Evolutionary conservation across 2,329 filamentous ascomycete species (phyloP).

Genomic region (Cordyceps javanica): DNA sequence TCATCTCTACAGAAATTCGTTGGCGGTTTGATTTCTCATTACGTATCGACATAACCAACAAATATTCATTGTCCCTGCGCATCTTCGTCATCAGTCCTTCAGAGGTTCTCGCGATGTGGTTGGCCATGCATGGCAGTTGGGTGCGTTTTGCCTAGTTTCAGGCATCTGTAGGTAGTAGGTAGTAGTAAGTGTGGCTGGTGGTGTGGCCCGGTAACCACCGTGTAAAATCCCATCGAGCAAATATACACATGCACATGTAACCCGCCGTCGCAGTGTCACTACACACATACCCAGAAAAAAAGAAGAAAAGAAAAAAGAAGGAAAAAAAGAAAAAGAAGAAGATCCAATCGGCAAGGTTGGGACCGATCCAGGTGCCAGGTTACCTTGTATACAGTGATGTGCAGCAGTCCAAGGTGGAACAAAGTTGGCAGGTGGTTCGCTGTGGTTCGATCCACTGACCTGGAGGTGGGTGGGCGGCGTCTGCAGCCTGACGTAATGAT

Average conservation of each 20-base stretch:
- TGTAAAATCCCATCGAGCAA: no score
- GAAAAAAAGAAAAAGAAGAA: no score
- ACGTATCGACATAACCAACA: no score
- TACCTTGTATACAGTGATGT: neutral
- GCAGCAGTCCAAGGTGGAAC: neutral
- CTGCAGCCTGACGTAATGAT: conserved; percentile 11
- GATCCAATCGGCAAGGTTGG: neutral
- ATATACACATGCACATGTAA: neutral
- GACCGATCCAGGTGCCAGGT: neutral
- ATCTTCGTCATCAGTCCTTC: neutral
- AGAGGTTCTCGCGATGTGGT: no score
- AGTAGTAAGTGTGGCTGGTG: no score
- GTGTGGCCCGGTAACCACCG: no score
- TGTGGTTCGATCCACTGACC: neutral
- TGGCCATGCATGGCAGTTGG: no score
- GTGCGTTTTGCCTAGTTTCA: no score
- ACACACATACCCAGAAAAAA: neutral
- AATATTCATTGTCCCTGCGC: neutral
- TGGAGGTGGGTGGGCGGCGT: neutral
- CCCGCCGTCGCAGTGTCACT: neutral
- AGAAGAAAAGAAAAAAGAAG: no score
- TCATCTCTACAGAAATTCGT: neutral
- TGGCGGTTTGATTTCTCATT: no score
- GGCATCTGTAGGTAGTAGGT: no score
- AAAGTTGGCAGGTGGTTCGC: neutral